Percentiles rank a stretch among this genome's conserved stretches.
Evolutionary conservation across 805 yeast species (phyloP).

Genomic region (Starmerella scarabaei): DNA sequence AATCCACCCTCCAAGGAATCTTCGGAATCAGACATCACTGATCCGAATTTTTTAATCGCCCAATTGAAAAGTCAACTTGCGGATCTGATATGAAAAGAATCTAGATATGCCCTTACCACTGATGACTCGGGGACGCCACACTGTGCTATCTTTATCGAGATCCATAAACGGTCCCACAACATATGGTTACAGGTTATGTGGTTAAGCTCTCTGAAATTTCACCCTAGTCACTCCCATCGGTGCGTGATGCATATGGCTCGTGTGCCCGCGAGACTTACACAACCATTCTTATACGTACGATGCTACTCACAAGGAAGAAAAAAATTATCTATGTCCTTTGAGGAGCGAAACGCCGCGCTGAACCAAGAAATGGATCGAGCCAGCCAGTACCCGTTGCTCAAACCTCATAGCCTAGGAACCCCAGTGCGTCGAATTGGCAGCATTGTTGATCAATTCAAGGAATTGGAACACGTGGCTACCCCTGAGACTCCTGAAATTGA

Average conservation of each 20-base stretch:
- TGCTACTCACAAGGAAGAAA: conserved; percentile 6
- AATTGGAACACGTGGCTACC: conserved; percentile 7
- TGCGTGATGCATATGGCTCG: no score
- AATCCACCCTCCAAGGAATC: background rate
- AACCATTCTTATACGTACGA: no score
- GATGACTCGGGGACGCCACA: background rate
- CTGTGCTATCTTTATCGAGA: no score
- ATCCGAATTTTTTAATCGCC: background rate
- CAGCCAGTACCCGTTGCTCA: conserved; percentile 10
- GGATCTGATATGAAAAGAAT: no score
- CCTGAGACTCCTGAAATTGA: conserved; percentile 13
- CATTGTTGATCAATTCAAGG: background rate
- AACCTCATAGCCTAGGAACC: background rate
- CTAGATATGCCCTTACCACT: no score
- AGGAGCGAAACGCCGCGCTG: conserved; percentile 17
- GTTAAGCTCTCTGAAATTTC: no score
- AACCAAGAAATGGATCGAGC: background rate
- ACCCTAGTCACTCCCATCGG: no score
- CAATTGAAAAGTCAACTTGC: background rate
- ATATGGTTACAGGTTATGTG: no score
- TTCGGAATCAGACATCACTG: background rate
- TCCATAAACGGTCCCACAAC: no score
- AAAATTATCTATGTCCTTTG: conserved; percentile 12
- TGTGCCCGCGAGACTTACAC: no score
- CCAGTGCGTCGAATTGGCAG: conserved; percentile 3